Conservation (phyloP, 2,329 filamentous ascomycete genomes). For the Neopestalotiopsis clavispora region DNA sequence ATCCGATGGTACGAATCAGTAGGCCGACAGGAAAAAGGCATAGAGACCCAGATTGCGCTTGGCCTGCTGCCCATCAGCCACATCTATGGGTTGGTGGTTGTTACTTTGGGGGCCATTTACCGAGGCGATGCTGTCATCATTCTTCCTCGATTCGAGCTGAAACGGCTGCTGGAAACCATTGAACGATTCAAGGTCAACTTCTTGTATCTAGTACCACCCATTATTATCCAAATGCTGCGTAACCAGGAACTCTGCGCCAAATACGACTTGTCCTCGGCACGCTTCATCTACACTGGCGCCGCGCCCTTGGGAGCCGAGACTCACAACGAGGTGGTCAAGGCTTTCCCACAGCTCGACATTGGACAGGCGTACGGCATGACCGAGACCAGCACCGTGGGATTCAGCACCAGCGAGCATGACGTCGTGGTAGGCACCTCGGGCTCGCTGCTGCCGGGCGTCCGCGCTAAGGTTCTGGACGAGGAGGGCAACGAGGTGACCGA, state of each 20-base stretch:
- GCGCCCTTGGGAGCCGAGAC: conserved; percentile 79
- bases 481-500: conserved; percentile 73
- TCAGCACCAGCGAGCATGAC: conserved; percentile 64
- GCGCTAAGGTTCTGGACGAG: conserved; percentile 68
- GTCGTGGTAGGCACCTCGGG: conserved; percentile 75
- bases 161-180: conserved; percentile 64
- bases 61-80: conserved; percentile 78
- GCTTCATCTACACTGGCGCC: conserved; percentile 72
- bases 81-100: conserved; percentile 76
- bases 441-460: conserved; percentile 67
- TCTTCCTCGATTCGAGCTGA: conserved; percentile 75
- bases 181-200: conserved; percentile 69
- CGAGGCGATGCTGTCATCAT: conserved; percentile 75
- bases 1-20: conserved; percentile 48
- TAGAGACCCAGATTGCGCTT: conserved; percentile 48
- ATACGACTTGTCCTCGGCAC: conserved; percentile 74
- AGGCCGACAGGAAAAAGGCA: conserved; percentile 31
- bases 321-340: conserved; percentile 54
- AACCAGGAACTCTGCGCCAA: conserved; percentile 64
- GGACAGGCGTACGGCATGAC: conserved; percentile 79
- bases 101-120: conserved; percentile 68
- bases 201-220: conserved; percentile 76
- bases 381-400: conserved; percentile 75
- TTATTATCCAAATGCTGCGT: conserved; percentile 78
- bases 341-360: conserved; percentile 59